phyloP scores from a whole-genome alignment of 2,329 filamentous ascomycete genomes.

The Aureobasidium melanogenum region DNA sequence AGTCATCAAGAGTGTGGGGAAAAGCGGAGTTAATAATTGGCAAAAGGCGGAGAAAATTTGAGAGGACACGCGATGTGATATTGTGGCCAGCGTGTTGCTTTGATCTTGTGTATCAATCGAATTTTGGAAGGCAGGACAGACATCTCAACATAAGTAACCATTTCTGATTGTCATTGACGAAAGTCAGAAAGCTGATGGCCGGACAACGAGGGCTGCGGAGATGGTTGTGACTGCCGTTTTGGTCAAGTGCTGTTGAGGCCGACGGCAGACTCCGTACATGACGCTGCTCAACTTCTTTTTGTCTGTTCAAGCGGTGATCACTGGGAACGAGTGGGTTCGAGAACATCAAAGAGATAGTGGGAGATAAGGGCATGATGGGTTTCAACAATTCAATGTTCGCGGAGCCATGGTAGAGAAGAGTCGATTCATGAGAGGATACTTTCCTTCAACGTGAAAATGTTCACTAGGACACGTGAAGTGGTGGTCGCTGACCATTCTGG shows the following conservation, averaged over 20 bases:
- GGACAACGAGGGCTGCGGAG: neutral
- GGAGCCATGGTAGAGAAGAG: neutral
- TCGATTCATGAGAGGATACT: neutral
- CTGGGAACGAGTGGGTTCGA: neutral
- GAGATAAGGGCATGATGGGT: neutral
- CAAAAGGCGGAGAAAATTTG: neutral
- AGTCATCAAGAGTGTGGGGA: neutral
- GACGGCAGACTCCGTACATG: neutral
- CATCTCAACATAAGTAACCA: neutral
- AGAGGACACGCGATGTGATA: neutral
- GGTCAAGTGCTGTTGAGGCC: neutral
- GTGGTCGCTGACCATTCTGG: neutral
- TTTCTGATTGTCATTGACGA: no score
- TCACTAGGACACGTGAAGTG: neutral
- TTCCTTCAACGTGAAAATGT: neutral
- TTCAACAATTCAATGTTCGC: neutral
- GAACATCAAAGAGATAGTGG: neutral
- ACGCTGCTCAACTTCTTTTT: neutral
- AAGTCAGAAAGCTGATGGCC: neutral
- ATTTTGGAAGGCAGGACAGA: neutral
- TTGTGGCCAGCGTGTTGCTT: neutral
- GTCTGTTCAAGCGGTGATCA: neutral
- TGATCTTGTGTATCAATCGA: neutral
- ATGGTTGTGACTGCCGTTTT: neutral
- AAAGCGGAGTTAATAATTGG: neutral